Evolutionary conservation across 208 protist species (phyloP), one percentile per base, ranked within the genome.

Genomic region (Hexamita inflata): DNA sequence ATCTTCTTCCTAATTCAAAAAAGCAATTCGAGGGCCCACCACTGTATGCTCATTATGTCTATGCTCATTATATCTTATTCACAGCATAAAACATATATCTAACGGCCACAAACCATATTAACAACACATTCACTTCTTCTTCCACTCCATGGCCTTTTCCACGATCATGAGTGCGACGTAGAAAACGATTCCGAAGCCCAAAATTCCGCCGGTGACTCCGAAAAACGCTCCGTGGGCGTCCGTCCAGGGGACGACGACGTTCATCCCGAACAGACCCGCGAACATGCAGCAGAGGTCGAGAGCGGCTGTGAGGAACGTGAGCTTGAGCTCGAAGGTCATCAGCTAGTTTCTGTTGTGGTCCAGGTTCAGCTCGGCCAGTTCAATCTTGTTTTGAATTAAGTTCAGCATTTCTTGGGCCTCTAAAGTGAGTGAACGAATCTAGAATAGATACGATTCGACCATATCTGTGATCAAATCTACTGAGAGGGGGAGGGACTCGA

Each of bases 361-460:
- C 38, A 70, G n/a, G 15, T 70, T 38, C 2, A 70, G 38, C 38
- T 70, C 64, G 9, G 26, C 28, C 9, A 49, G 15, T n/a, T n/a
- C 7, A 45, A 70, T 30, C 11, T 11, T 70, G n/a, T 70, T 70
- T 15, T 49, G 9, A 19, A 70, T 13, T 29, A 7, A 19, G 4
- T 7, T 11, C 15, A 15, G 64, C 15, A 57, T n/a, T 32, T 49
- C 40, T 49, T 70, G 11, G 2, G 42, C 40, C 38, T 35, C 38
- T n/a, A 38, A 57, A 11, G 7, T 57, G 2, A 70, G 15, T n/a
- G 9, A 15, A 4, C 38, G 2, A 49, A 45, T n/a, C n/a, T 49
- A 38, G 38, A 70, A 70, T n/a, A 70, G 35, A 38, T 70, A 70
- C 7, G 2, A 28, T 34, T 70, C 64, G 11, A 70, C 11, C 4